A percentile compares a stretch with the other conserved stretches of the same genome.
phyloP scores from a whole-genome alignment of 2,329 filamentous ascomycete genomes.

The Zymoseptoria pseudotritici region DNA sequence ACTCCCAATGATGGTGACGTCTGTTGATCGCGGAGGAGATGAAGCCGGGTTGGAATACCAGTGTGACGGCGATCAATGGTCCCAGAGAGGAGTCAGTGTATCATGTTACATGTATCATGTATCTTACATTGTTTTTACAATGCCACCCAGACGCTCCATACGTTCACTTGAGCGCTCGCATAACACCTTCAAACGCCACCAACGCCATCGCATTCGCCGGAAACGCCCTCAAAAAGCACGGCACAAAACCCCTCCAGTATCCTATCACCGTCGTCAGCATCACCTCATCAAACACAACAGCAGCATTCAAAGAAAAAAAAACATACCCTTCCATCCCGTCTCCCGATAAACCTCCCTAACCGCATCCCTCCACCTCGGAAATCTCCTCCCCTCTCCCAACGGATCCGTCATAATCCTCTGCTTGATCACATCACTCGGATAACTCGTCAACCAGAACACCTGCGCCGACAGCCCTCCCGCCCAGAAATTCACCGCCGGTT shows the following conservation, averaged over 20 bases:
- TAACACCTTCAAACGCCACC: conserved; percentile 82
- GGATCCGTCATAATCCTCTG: conserved; percentile 96
- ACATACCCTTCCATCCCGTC: conserved; percentile 57
- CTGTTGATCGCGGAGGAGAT: not conserved
- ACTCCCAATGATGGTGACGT: not conserved
- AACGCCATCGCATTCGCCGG: conserved; percentile 92
- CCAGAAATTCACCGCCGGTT: conserved; percentile 90
- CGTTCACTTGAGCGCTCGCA: conserved; percentile 24
- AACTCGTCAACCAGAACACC: conserved; percentile 87
- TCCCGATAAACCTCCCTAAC: conserved; percentile 70
- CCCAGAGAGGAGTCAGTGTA: not conserved
- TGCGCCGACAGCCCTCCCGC: conserved; percentile 88
- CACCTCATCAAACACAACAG: too few species aligned
- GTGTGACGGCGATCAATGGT: not conserved
- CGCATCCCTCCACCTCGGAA: conserved; percentile 71
- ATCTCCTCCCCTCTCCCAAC: conserved; percentile 63
- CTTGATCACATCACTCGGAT: conserved; percentile 81
- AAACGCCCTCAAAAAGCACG: conserved; percentile 88
- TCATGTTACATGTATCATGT: not conserved
- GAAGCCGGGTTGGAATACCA: not conserved
- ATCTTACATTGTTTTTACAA: not conserved
- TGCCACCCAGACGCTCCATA: not conserved
- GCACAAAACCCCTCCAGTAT: conserved; percentile 87
- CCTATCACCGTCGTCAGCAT: not conserved
- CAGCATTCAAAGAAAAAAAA: not conserved